Conservation (phyloP, 164 flowering plant species). For the Tetrastigma voinierianum region DNA sequence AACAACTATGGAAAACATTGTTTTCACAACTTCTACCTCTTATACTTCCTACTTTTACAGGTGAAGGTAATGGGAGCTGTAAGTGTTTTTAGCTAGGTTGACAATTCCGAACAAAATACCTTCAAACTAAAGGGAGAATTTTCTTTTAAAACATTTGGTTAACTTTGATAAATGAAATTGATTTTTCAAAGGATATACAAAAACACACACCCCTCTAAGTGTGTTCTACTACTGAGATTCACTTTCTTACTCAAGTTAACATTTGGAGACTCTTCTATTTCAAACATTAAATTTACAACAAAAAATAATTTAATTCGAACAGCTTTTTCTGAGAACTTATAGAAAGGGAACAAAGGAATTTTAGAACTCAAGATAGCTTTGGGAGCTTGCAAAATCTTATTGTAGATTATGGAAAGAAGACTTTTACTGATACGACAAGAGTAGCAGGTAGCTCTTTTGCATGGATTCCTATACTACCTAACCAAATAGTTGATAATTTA, state of each 20-base stretch:
- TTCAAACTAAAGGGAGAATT: no score
- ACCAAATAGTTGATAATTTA: no score
- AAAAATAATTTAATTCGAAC: neutral
- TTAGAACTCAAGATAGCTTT: neutral
- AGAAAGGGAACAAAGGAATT: neutral
- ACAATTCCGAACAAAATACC: no score
- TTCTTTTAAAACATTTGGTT: no score
- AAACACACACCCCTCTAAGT: no score
- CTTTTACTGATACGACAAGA: no score
- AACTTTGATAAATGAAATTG: no score
- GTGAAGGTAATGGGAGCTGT: neutral
- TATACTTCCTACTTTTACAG: neutral
- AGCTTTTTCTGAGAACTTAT: neutral
- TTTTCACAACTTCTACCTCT: neutral
- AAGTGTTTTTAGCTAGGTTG: no score
- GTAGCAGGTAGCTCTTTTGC: no score
- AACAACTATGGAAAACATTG: neutral
- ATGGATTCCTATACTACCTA: no score
- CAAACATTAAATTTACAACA: neutral
- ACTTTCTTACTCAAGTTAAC: neutral
- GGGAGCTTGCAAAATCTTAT: neutral
- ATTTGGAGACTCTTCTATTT: neutral
- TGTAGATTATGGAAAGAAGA: neutral
- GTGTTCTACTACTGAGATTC: no score
- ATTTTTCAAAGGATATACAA: no score